Evolutionary conservation across 495 filamentous ascomycete species (phyloP).

Genomic region (Glutinoglossum americanum): DNA sequence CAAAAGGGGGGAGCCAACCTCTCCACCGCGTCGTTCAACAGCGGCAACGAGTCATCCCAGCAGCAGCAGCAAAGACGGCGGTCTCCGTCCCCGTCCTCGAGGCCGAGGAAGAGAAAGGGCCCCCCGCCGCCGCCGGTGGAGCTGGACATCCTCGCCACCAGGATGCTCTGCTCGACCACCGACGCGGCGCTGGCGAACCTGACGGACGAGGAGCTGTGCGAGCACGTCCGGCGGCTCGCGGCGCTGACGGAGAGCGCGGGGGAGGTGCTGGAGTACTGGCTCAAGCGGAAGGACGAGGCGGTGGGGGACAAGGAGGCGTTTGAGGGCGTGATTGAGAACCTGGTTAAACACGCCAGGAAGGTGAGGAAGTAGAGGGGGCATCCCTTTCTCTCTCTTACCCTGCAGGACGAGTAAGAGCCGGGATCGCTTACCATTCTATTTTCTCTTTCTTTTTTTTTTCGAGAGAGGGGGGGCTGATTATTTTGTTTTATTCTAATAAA

Average conservation of each 20-base stretch:
- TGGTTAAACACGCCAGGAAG: conserved; percentile 86
- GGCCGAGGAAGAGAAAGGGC: conserved; percentile 26
- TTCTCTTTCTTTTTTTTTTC: too few species aligned
- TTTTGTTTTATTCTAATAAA: too few species aligned
- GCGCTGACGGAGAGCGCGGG: conserved; percentile 44
- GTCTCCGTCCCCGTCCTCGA: conserved; percentile 1
- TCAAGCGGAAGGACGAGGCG: conserved; percentile 60
- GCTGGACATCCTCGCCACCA: conserved; percentile 58
- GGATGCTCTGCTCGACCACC: conserved; percentile 61
- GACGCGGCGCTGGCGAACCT: conserved; percentile 57
- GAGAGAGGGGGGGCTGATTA: too few species aligned
- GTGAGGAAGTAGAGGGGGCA: conserved; percentile 37
- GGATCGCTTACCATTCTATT: too few species aligned
- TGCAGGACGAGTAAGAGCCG: too few species aligned
- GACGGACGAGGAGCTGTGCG: conserved; percentile 49
- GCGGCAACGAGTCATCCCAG: conserved; percentile 9
- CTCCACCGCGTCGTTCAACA: conserved; percentile 33
- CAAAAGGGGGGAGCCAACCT: conserved; percentile 28
- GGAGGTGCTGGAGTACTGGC: conserved; percentile 73
- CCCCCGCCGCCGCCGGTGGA: conserved; percentile 40
- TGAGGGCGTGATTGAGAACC: conserved; percentile 92
- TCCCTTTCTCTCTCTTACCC: neutral
- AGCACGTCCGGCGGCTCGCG: conserved; percentile 51
- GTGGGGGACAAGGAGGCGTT: conserved; percentile 85
- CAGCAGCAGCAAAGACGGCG: neutral